Evolutionary conservation across 371 early-diverging fungal species (phyloP).

Genomic region (Mortierella sp.): DNA sequence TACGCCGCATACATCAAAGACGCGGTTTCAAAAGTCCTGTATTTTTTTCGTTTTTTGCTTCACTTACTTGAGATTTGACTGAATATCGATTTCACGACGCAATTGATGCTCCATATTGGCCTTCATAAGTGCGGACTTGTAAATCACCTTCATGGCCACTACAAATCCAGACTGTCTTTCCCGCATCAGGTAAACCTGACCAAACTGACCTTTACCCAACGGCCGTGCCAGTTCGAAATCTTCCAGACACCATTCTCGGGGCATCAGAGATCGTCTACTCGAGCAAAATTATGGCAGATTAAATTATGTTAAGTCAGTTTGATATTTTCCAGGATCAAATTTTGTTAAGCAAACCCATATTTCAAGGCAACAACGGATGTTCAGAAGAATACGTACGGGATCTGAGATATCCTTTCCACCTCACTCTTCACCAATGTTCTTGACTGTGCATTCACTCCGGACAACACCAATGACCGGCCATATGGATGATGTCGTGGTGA

Average conservation of each 20-base stretch:
- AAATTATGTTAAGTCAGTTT: too few species aligned
- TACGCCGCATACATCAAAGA: neutral
- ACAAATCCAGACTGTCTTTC: slow-evolving; percentile 89
- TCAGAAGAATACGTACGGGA: slow-evolving; percentile 23
- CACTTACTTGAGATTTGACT: slow-evolving; percentile 87
- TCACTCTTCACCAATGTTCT: slow-evolving; percentile 6
- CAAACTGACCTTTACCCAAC: slow-evolving; percentile 98
- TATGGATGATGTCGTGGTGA: slow-evolving; percentile 42
- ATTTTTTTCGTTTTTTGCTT: neutral
- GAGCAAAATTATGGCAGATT: too few species aligned
- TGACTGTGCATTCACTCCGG: slow-evolving; percentile 5
- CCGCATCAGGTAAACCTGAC: slow-evolving; percentile 95
- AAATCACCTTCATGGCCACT: slow-evolving; percentile 94
- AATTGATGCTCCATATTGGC: slow-evolving; percentile 88
- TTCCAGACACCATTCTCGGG: slow-evolving; percentile 78
- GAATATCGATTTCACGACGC: slow-evolving; percentile 98
- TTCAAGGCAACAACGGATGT: too few species aligned
- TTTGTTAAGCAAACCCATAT: too few species aligned
- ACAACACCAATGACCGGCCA: slow-evolving; percentile 24
- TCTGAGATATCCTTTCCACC: neutral
- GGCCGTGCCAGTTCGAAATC: slow-evolving; percentile 98
- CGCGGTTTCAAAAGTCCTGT: neutral
- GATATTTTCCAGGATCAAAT: too few species aligned
- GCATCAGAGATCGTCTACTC: slow-evolving; percentile 22
- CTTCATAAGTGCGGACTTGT: slow-evolving; percentile 84